Evolutionary conservation across 768 basidiomycete genomes (phyloP), one percentile per base, ranked within the genome.

Genomic region (Termitomyces sp.): DNA sequence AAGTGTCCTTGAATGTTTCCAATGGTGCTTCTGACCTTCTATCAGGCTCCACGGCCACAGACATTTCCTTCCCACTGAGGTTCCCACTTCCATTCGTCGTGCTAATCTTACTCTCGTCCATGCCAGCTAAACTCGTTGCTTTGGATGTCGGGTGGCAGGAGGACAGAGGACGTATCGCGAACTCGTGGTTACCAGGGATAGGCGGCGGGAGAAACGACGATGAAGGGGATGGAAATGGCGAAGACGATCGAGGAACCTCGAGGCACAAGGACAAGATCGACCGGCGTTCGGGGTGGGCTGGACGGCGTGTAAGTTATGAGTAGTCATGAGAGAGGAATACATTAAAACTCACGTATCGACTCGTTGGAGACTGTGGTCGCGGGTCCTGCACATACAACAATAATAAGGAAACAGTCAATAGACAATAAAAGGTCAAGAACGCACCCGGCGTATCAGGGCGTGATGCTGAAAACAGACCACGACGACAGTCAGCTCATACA

Each of bases 171-270:
- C 77, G 78, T 41, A 80, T 64, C 12, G 85, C 86, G 65, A 86
- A 88, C 63, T 89, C 87, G 74, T 89, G 86, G 29, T 81, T 75
- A 5, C 82, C 80, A 1, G 83, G 84, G 5, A 81, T 76, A 4
- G 88, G 87, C 4, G 87, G 88, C 3, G 88, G 85, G 2, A 87
- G 65, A 62, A 88, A 88, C 0, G 84, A 76, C 9, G 83, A 85
- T 0, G 82, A 82, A 3, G 88, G 88, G 0, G 84, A 86, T 0
- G 87, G 86, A 57, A 78, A 79, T 2, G 77, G 75, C 0, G 76
- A 77, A 0, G 75, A 71, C 15, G 80, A 75, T 8, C 79, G 73
- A 26, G 73, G 68, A n/a, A 70, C 67, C 59, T 80, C 77, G 41
- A 82, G 63, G 28, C 71, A 69, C 57, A 77, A 66, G 4, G 73